phyloP scores from a whole-genome alignment of 805 yeast species.

The Candida ascalaphidarum region DNA sequence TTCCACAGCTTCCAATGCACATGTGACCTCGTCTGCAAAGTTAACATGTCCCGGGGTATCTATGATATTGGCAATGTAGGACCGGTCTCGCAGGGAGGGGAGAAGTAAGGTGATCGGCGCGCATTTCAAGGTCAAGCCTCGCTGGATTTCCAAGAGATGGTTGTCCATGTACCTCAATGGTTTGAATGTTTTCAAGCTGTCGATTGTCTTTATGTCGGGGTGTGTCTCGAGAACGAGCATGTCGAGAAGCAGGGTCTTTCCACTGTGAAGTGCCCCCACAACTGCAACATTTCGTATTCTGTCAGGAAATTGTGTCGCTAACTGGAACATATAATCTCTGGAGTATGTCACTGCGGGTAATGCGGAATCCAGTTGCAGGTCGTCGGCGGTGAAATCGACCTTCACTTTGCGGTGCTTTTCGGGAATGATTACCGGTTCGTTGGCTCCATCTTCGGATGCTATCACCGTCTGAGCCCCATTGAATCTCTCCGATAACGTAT shows the following conservation, averaged over 20 bases:
- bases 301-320: conserved; percentile 43
- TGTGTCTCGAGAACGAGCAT: conserved; percentile 62
- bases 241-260: conserved; percentile 78
- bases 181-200: conserved; percentile 27
- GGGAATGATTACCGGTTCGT: conserved; percentile 63
- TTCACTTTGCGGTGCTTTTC: conserved; percentile 29
- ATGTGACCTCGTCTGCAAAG: conserved; percentile 67
- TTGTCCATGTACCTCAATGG: conserved; percentile 65
- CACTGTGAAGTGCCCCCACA: conserved; percentile 76
- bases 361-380: conserved; percentile 8
- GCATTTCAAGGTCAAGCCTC: conserved; percentile 63
- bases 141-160: conserved; percentile 54
- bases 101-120: conserved; percentile 55
- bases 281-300: conserved; percentile 68
- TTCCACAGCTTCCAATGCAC: conserved; percentile 53
- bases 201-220: conserved; percentile 13
- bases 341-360: conserved; percentile 58
- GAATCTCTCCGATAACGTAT: too few relatives aligned
- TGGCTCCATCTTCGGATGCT: too few relatives aligned
- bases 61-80: conserved; percentile 52
- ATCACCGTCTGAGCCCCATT: conserved; percentile 6
- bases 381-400: conserved; percentile 22
- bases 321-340: conserved; percentile 49
- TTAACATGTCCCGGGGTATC: conserved; percentile 94
- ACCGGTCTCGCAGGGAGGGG: conserved; percentile 40